Conservation (phyloP, 805 yeast species). For the Yamadazyma sp. region DNA sequence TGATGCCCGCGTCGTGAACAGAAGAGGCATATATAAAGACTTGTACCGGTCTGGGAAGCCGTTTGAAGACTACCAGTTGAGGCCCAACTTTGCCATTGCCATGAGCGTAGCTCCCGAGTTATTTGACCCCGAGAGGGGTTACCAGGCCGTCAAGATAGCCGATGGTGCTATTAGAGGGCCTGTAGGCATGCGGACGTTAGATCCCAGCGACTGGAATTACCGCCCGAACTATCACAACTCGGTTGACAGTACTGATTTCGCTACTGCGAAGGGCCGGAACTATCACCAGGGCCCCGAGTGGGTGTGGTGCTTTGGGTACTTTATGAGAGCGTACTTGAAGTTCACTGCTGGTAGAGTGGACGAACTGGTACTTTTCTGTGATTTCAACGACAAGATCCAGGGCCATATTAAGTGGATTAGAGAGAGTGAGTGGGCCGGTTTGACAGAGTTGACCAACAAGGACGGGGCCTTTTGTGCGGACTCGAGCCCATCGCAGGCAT, state of each 20-base stretch:
- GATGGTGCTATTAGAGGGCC: conserved; percentile 82
- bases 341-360: conserved; percentile 49
- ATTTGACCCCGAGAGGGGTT: conserved; percentile 61
- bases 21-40: conserved; percentile 95
- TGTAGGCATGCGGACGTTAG: conserved; percentile 86
- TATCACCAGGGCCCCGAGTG: conserved; percentile 99
- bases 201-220: conserved; percentile 89
- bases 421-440: conserved; percentile 88
- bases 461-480: conserved; percentile 80
- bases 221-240: conserved; percentile 85
- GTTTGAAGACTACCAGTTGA: conserved; percentile 88
- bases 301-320: conserved; percentile 92
- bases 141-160: conserved; percentile 65
- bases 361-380: conserved; percentile 49
- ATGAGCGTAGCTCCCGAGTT: conserved; percentile 94
- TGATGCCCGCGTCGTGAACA: conserved; percentile 65
- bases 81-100: conserved; percentile 92
- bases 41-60: conserved; percentile 77
- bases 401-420: conserved; percentile 69
- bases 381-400: conserved; percentile 49
- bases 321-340: conserved; percentile 69
- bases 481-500: conserved; percentile 94
- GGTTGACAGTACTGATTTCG: conserved; percentile 80
- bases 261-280: conserved; percentile 92
- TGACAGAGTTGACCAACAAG: conserved; percentile 88